Conservation (phyloP, 768 basidiomycete species). For the Serendipita indica region DNA sequence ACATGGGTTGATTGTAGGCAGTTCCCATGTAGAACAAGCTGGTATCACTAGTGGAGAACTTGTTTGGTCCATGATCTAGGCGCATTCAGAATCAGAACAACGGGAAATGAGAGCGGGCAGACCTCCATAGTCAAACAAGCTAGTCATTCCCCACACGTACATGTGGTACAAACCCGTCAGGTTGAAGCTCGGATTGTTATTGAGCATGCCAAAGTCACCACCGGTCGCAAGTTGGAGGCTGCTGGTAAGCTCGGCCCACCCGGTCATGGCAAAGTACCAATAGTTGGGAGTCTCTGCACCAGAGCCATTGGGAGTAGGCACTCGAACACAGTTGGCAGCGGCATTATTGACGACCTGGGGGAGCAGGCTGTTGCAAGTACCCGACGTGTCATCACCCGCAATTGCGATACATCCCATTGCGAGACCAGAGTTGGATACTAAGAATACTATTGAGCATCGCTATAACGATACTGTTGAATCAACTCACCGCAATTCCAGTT, state of each 20-base stretch:
- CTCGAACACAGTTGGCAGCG: constrained; percentile 22
- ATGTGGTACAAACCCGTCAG: constrained; percentile 24
- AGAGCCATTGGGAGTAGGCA: constrained; percentile 23
- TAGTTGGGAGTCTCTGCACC: constrained; percentile 32
- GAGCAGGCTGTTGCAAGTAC: constrained; percentile 22
- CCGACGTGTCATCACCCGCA: constrained; percentile 21
- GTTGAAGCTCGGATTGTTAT: constrained; percentile 25
- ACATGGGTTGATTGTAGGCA: constrained; percentile 54
- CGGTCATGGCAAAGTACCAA: constrained; percentile 23
- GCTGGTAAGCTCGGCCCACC: constrained; percentile 26
- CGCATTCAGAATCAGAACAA: not conserved
- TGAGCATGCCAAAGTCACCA: constrained; percentile 24
- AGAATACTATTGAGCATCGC: not conserved
- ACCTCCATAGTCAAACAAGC: constrained; percentile 58
- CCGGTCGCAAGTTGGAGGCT: constrained; percentile 29
- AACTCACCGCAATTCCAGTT: constrained; percentile 33
- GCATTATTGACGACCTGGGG: constrained; percentile 24
- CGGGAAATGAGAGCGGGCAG: not conserved
- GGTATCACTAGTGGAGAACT: constrained; percentile 89
- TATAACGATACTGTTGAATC: constrained; percentile 9
- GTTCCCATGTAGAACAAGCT: constrained; percentile 62
- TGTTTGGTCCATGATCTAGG: constrained; percentile 76
- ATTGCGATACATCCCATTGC: constrained; percentile 32
- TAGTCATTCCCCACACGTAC: constrained; percentile 66
- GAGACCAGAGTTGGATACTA: constrained; percentile 27